These are phyloP conservation scores for Amylocarpus encephaloides DNA, from an alignment of 2,329 filamentous ascomycete species.

Conservation along the genomic window DNA sequence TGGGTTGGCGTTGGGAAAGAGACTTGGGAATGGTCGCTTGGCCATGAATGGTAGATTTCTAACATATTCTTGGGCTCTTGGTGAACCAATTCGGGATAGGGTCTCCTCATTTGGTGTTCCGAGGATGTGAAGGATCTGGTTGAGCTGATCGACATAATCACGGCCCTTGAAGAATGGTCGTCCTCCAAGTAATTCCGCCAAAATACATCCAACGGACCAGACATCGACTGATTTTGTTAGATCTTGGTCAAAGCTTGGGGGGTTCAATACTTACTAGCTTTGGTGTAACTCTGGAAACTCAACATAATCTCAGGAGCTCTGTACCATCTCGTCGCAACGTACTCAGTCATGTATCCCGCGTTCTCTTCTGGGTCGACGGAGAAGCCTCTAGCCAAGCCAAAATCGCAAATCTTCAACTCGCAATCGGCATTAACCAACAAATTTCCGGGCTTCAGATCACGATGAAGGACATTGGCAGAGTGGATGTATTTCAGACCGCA, in stretches of 20 bases:
- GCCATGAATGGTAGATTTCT: constrained; percentile 93
- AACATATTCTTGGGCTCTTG: constrained; percentile 95
- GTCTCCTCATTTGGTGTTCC: constrained; percentile 96
- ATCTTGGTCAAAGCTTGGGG: background rate
- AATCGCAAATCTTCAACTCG: constrained; percentile 98
- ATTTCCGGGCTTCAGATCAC: constrained; percentile 95
- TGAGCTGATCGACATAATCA: constrained; percentile 98
- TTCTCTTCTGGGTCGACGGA: constrained; percentile 97
- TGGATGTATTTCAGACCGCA: constrained; percentile 99
- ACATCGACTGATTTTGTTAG: constrained; percentile 70
- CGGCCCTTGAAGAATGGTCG: constrained; percentile 98
- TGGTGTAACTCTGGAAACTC: constrained; percentile 97
- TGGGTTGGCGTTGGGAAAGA: constrained; percentile 93
- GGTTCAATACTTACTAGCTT: constrained; percentile 77
- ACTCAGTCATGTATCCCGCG: constrained; percentile 99
- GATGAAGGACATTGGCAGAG: constrained; percentile 94
- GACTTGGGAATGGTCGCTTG: constrained; percentile 79
- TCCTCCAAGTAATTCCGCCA: constrained; percentile 90
- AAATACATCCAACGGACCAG: constrained; percentile 97
- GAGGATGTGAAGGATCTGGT: constrained; percentile 97
- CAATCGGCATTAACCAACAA: constrained; percentile 97
- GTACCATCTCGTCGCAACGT: constrained; percentile 98
- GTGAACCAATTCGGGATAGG: constrained; percentile 85
- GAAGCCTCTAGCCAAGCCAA: constrained; percentile 92
- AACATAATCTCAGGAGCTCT: constrained; percentile 98